Evolutionary conservation across 805 yeast genomes (phyloP).

Genomic region (Metschnikowia baotianmanensis): DNA sequence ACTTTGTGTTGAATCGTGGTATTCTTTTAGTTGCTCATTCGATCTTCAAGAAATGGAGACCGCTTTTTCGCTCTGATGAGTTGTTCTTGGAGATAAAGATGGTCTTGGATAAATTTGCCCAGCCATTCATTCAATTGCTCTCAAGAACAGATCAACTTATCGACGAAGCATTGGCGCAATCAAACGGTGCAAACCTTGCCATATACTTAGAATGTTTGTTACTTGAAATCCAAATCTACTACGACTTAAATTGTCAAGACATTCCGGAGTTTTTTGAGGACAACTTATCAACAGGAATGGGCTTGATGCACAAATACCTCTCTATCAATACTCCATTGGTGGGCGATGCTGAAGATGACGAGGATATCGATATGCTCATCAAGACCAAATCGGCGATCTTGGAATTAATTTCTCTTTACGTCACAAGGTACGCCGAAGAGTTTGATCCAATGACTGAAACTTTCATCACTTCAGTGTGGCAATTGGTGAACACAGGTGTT

Average conservation of each 20-base stretch:
- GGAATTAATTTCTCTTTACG: slow-evolving; percentile 81
- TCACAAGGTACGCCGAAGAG: slow-evolving; percentile 89
- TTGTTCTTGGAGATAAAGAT: slow-evolving; percentile 82
- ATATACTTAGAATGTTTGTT: slow-evolving; percentile 68
- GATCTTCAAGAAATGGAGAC: slow-evolving; percentile 95
- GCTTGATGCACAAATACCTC: slow-evolving; percentile 76
- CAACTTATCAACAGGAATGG: slow-evolving; percentile 73
- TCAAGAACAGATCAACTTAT: slow-evolving; percentile 66
- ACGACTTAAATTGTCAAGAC: slow-evolving; percentile 95
- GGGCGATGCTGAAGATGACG: slow-evolving; percentile 53
- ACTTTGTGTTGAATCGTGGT: slow-evolving; percentile 75
- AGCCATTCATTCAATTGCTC: slow-evolving; percentile 73
- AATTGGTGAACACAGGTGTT: slow-evolving; percentile 54
- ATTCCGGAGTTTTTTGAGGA: slow-evolving; percentile 98
- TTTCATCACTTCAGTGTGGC: slow-evolving; percentile 84
- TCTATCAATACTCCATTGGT: slow-evolving; percentile 54
- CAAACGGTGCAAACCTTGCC: slow-evolving; percentile 49
- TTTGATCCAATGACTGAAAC: slow-evolving; percentile 73
- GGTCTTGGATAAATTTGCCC: slow-evolving; percentile 79
- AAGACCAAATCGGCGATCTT: slow-evolving; percentile 77
- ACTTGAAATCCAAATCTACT: slow-evolving; percentile 75
- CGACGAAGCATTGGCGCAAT: slow-evolving; percentile 33
- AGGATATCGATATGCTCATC: slow-evolving; percentile 67
- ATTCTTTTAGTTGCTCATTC: slow-evolving; percentile 92
- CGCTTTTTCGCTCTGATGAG: slow-evolving; percentile 86